Base-by-base conservation (phyloP, 225 moss, liverwort and hornwort genomes). In the Anthoceros angustus region DNA sequence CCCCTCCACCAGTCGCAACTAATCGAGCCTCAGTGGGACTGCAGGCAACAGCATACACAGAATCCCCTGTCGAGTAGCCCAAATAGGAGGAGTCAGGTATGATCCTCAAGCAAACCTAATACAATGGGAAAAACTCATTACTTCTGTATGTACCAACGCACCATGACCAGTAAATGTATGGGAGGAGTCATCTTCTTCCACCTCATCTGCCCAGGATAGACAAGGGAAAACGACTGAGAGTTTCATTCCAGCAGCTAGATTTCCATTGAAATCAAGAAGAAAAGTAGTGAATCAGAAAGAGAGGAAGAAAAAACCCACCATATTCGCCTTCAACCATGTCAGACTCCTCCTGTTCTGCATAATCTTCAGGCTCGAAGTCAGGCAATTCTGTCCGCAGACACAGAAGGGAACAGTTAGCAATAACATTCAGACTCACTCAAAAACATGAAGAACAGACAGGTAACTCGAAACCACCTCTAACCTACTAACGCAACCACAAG, bases 1-100 rank as follows among this genome's bases (percentile, higher is more conserved):
- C 95, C 61, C 91, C 95, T 67, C 95, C 95, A 40, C 95, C 95
- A 8, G 88, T 78, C 9, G 95, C 91, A 64, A 98, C 87, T 68
- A 92, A 77, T 61, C 84, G 73, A 26, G 71, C 49, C 70, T 98
- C 88, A 42, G 71, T 74, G 66, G 83, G 87, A 75, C 82, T 86
- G 73, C 82, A 82, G 68, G 91, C 87, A 20, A 98, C 87, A 64
- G 92, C 64, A 69, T 78, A 98, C 39, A 98, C 88, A 70, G 92
- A 65, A 66, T 73, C 95, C 69, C 43, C 62, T 25, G 63, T 68
- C 42, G 40, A 39, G 0, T 21, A 24, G 21, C 43, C n/a, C 50
- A 11, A 41, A 12, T 32, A 62, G 25, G 24, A 41, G 12, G 64
- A 43, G 9, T 26, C 15, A 18, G n/a, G 40, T 62, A 12, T 3